A percentile compares a stretch with the other conserved stretches of the same genome.
Evolutionary conservation across 768 basidiomycete genomes (phyloP).

Genomic region (Tephrocybe sp.): DNA sequence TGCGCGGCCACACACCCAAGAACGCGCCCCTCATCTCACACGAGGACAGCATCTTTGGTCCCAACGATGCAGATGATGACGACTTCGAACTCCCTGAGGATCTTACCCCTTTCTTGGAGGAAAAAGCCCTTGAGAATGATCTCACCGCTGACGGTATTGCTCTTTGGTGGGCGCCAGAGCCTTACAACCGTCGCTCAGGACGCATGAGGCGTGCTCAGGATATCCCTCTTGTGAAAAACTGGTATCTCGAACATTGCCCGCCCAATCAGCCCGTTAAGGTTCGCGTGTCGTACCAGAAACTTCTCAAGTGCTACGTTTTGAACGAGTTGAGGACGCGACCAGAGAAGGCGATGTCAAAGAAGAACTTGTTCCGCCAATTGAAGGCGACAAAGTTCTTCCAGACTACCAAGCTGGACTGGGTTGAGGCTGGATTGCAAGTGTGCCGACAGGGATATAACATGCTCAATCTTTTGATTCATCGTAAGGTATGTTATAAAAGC

Average conservation of each 20-base stretch:
- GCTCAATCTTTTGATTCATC: conserved; percentile 97
- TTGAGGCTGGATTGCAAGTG: conserved; percentile 97
- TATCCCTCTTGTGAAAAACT: conserved; percentile 93
- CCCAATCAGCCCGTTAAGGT: conserved; percentile 96
- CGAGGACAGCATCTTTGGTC: conserved; percentile 91
- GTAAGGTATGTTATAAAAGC: conserved; percentile 63
- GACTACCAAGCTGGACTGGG: conserved; percentile 96
- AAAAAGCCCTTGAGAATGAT: conserved; percentile 81
- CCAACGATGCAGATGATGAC: conserved; percentile 81
- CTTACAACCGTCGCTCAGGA: conserved; percentile 90
- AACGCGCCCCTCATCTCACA: conserved; percentile 81
- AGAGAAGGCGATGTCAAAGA: conserved; percentile 98
- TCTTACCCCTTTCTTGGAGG: conserved; percentile 76
- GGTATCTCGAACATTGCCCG: conserved; percentile 98
- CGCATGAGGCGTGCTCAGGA: conserved; percentile 94
- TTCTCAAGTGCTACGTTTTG: conserved; percentile 92
- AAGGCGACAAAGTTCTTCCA: conserved; percentile 99
- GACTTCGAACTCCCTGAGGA: conserved; percentile 82
- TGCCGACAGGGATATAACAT: conserved; percentile 99
- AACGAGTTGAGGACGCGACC: conserved; percentile 87
- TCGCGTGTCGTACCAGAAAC: conserved; percentile 97
- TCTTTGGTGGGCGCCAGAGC: conserved; percentile 98
- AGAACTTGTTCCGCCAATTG: conserved; percentile 91
- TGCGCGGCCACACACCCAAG: conserved; percentile 82
- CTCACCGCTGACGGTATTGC: conserved; percentile 95